Evolutionary conservation across 2,329 filamentous ascomycete genomes (phyloP).

Genomic region (Verticillium tricorpus): DNA sequence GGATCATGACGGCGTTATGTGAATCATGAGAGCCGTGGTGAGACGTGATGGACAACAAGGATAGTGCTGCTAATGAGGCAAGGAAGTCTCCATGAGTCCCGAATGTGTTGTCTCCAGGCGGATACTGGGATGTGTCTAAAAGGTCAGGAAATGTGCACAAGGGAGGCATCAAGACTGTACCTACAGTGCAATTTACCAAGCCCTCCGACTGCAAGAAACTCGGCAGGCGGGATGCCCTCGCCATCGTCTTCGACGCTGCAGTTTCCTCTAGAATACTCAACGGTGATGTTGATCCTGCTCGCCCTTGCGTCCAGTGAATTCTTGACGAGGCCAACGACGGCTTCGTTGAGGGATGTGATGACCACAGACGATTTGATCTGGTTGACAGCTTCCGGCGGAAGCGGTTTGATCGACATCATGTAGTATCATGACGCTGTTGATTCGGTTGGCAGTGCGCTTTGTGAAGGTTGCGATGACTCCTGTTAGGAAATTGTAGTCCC

Average conservation of each 20-base stretch:
- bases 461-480: background rate
- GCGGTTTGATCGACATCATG: constrained; percentile 60
- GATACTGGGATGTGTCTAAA: constrained; percentile 74
- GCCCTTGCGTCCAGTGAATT: constrained; percentile 83
- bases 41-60: constrained; percentile 73
- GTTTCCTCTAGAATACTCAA: constrained; percentile 72
- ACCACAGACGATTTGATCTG: constrained; percentile 83
- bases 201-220: constrained; percentile 68
- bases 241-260: constrained; percentile 86
- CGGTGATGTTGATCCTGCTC: constrained; percentile 59
- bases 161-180: constrained; percentile 21
- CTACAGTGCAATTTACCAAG: constrained; percentile 70
- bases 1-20: constrained; percentile 63
- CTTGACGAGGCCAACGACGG: constrained; percentile 67
- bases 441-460: too few relatives aligned
- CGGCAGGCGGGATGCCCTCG: constrained; percentile 64
- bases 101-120: constrained; percentile 42
- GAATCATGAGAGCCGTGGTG: constrained; percentile 56
- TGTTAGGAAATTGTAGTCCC: background rate
- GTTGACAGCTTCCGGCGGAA: constrained; percentile 66
- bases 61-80: constrained; percentile 69
- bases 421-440: background rate
- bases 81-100: constrained; percentile 73
- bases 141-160: constrained; percentile 7
- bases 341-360: constrained; percentile 69